Evolutionary conservation across 352 stramenopile species (phyloP).

Genomic region (Phytophthora fragariaefolia): DNA sequence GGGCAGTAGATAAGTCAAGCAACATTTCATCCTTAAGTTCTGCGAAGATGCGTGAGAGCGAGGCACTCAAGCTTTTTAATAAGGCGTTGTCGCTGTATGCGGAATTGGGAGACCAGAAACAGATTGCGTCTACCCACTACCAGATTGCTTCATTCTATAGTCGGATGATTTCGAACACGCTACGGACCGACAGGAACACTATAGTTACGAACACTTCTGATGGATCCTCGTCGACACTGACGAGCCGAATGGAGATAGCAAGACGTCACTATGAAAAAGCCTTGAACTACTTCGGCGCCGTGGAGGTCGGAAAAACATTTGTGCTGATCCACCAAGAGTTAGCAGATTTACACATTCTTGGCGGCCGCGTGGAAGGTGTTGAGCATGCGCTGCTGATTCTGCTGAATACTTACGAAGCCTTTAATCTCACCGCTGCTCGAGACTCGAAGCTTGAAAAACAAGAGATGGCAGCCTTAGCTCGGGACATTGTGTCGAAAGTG

Average conservation of each 20-base stretch:
- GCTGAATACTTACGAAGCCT: slow-evolving; percentile 80
- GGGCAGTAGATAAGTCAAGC: slow-evolving; percentile 69
- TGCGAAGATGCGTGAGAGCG: slow-evolving; percentile 48
- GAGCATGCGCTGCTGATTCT: slow-evolving; percentile 82
- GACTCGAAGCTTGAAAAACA: slow-evolving; percentile 28
- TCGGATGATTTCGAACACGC: slow-evolving; percentile 57
- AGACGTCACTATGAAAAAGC: slow-evolving; percentile 88
- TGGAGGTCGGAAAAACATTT: slow-evolving; percentile 79
- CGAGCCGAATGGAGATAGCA: slow-evolving; percentile 82
- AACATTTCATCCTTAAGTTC: slow-evolving; percentile 20
- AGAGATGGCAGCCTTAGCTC: slow-evolving; percentile 48
- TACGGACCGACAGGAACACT: slow-evolving; percentile 29
- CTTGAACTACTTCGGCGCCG: slow-evolving; percentile 74
- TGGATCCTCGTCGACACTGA: slow-evolving; percentile 37
- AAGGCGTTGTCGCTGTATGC: slow-evolving; percentile 78
- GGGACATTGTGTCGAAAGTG: slow-evolving; percentile 59
- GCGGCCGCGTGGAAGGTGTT: slow-evolving; percentile 69
- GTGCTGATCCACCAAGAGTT: slow-evolving; percentile 87
- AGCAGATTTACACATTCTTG: slow-evolving; percentile 74
- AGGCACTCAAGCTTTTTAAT: slow-evolving; percentile 68
- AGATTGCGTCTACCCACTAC: slow-evolving; percentile 83
- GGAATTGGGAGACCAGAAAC: slow-evolving; percentile 74
- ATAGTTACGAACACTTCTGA: slow-evolving; percentile 13
- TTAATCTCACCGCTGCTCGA: slow-evolving; percentile 29
- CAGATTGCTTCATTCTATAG: slow-evolving; percentile 86